Evolutionary conservation across 257 asterid genomes (phyloP).

Genomic region (Nicotiana paniculata): DNA sequence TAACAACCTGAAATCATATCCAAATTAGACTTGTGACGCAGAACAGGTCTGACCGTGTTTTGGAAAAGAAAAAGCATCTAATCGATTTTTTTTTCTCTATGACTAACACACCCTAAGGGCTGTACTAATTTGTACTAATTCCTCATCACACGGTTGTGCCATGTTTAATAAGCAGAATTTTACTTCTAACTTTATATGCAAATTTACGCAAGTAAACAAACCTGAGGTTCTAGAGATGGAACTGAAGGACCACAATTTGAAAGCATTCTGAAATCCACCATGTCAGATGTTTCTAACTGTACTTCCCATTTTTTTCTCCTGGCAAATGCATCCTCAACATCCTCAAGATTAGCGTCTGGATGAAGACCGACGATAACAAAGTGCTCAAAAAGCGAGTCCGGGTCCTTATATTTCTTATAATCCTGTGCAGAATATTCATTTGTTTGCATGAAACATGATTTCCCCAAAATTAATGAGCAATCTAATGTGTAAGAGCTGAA

Average conservation of each 20-base stretch:
- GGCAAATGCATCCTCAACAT: conserved; percentile 67
- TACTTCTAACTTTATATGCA: conserved; percentile 1
- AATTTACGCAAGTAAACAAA: conserved; percentile 29
- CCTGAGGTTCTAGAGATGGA: conserved; percentile 85
- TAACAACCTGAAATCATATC: not conserved
- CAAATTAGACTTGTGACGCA: not conserved
- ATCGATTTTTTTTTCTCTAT: not conserved
- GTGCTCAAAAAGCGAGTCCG: conserved; percentile 77
- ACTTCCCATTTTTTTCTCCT: conserved; percentile 58
- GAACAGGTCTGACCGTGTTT: not conserved
- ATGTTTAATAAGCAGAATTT: not conserved
- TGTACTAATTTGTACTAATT: not conserved
- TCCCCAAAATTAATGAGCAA: not conserved
- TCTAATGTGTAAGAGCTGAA: not conserved
- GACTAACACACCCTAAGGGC: not conserved
- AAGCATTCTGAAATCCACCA: conserved; percentile 26
- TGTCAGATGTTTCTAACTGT: conserved; percentile 39
- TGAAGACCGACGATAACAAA: conserved; percentile 76
- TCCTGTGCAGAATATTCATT: conserved; percentile 46
- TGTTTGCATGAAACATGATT: not conserved
- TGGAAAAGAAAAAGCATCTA: not conserved
- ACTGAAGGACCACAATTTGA: conserved; percentile 40
- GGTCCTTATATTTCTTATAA: conserved; percentile 69
- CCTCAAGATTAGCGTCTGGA: conserved; percentile 79
- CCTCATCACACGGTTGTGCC: too few relatives aligned